Evolutionary conservation across 306 rosid species (phyloP).

Genomic region (Trichosanthes truncata): DNA sequence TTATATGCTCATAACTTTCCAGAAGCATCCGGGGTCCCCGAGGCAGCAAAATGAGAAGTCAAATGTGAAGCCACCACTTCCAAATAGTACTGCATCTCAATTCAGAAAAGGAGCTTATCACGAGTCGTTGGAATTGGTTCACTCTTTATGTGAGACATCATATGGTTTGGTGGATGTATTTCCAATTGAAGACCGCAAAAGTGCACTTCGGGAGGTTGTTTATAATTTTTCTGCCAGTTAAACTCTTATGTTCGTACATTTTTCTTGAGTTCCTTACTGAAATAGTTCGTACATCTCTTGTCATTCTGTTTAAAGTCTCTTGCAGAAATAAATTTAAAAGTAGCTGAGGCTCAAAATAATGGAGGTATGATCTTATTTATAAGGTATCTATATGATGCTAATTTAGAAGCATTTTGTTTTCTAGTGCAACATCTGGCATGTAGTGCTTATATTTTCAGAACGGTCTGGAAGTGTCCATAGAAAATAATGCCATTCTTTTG

Average conservation of each 20-base stretch:
- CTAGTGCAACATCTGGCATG: background rate
- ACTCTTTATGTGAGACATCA: conserved; percentile 85
- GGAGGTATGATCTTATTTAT: conserved; percentile 52
- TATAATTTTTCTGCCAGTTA: conserved; percentile 13
- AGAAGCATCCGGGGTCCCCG: conserved; percentile 81
- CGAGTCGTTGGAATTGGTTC: conserved; percentile 88
- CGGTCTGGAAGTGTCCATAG: background rate
- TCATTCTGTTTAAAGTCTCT: conserved; percentile 57
- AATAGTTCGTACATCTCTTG: conserved; percentile 14
- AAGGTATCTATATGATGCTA: background rate
- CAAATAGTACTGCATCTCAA: conserved; percentile 44
- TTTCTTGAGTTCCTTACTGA: background rate
- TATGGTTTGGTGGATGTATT: conserved; percentile 93
- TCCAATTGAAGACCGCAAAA: conserved; percentile 95
- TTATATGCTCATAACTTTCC: background rate
- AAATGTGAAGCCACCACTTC: conserved; percentile 76
- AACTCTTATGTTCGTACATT: background rate
- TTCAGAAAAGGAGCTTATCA: conserved; percentile 88
- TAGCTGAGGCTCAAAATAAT: conserved; percentile 61
- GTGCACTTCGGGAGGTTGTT: conserved; percentile 86
- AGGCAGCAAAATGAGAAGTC: conserved; percentile 59
- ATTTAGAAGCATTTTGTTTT: background rate
- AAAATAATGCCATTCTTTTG: background rate
- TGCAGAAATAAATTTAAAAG: conserved; percentile 61
- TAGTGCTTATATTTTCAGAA: background rate